Conservation (phyloP, 257 asterid species). For the Primulina huaijiensis region DNA sequence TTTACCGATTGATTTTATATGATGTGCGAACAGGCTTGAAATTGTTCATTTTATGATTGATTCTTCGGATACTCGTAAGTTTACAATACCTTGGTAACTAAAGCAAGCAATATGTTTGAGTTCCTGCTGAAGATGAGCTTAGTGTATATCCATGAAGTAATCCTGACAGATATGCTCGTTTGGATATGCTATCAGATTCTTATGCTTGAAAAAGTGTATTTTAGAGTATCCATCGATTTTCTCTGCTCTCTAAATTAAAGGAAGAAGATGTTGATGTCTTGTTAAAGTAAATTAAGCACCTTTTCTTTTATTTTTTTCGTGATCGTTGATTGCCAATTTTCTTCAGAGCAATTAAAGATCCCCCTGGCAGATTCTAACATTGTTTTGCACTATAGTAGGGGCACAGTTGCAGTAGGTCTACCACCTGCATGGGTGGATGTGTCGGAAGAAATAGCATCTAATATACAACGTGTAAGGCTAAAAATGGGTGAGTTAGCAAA, state of each 20-base stretch:
- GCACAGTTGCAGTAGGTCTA: slow-evolving; percentile 83
- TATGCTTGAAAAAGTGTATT: not conserved
- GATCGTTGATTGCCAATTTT: too few relatives aligned
- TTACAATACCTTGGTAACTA: not conserved
- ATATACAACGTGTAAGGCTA: slow-evolving; percentile 68
- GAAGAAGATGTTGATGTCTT: not conserved
- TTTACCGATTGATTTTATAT: not conserved
- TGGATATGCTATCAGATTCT: not conserved
- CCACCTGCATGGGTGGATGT: slow-evolving; percentile 99
- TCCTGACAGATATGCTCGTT: not conserved
- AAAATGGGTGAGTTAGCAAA: slow-evolving; percentile 86
- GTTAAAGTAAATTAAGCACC: slow-evolving; percentile 16
- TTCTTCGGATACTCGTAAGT: not conserved
- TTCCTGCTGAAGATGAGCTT: not conserved
- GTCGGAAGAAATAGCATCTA: slow-evolving; percentile 83
- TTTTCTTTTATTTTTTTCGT: slow-evolving; percentile 8
- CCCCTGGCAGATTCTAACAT: slow-evolving; percentile 18
- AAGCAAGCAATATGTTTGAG: not conserved
- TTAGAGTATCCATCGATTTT: not conserved
- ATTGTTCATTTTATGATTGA: not conserved
- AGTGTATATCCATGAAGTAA: not conserved
- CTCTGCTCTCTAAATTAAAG: not conserved
- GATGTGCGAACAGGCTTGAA: not conserved
- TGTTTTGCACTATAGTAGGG: slow-evolving; percentile 49
- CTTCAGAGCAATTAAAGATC: not conserved